Base-by-base conservation (phyloP, 352 stramenopile species). In the Peronospora destructor region DNA sequence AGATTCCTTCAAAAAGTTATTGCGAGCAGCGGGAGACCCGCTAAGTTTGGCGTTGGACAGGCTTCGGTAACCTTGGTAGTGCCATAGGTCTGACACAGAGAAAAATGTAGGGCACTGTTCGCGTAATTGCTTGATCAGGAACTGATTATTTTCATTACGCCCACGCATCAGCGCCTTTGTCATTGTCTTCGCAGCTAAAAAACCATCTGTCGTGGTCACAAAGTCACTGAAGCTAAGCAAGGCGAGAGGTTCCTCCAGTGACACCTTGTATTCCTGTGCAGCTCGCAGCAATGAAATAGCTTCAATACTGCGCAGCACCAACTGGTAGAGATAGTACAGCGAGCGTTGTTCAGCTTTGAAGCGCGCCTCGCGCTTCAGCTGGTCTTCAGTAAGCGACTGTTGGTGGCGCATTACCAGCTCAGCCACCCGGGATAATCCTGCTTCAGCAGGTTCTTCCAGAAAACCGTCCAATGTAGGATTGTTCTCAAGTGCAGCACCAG, bases 61-160 rank as follows among this genome's bases (percentile, higher is more conserved):
- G 21, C 71, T 85, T 66, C 85, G 83, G 64, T 90, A 91, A 7
- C 83, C 83, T 41, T 93, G 83, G 56, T 90, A 91, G 53, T 90
- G 76, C 66, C 74, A 87, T 37, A 90, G 44, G 26, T 93, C 83
- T 16, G 73, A 71, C 19, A 91, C 78, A 2, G 76, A 86, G 49
- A 93, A 93, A 51, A 84, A 90, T 14, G 77, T 84, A 13, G 83
- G 83, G 29, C 83, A 91, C 63, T 93, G 77, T 30, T 88, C 76
- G 7, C 74, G 76, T n/a, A 93, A 69, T 45, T 89, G 79, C 58
- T 87, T 82, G 19, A 91, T 80, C 29, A 93, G 36, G 49, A 84
- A 83, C 54, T 84, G 68, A 53, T 89, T 90, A 62, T 85, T 85
- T 38, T 91, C 80, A 60, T 89, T 84, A 35, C 73, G 68, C 6